A percentile compares a stretch with the other conserved stretches of the same genome.
These are phyloP conservation scores for Echeveria elegans DNA, from an alignment of 164 flowering plant genomes.

Conservation along the genomic window DNA sequence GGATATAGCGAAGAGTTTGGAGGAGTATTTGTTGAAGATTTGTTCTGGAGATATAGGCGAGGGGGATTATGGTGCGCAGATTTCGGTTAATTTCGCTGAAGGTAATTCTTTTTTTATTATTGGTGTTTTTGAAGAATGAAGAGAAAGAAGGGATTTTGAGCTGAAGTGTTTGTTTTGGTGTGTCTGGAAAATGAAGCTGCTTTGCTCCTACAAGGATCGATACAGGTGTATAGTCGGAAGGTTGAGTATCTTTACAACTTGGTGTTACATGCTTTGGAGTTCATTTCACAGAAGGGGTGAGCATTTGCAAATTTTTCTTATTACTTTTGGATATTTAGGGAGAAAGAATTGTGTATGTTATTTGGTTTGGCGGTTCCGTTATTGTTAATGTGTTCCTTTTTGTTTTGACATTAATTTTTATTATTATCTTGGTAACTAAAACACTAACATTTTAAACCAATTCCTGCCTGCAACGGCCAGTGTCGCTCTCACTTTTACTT, in stretches of 20 bases:
- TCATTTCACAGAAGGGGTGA: slow-evolving; percentile 76
- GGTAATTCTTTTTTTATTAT: slow-evolving; percentile 26
- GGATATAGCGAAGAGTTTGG: slow-evolving; percentile 73
- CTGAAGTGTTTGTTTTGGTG: background rate
- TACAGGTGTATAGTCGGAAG: slow-evolving; percentile 89
- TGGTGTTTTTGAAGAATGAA: background rate
- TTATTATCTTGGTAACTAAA: too few relatives aligned
- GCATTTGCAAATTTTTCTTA: too few relatives aligned
- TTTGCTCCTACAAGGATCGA: slow-evolving; percentile 84
- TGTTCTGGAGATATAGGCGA: slow-evolving; percentile 62
- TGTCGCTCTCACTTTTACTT: too few relatives aligned
- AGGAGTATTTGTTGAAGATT: slow-evolving; percentile 74
- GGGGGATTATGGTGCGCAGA: slow-evolving; percentile 30
- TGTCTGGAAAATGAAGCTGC: slow-evolving; percentile 49
- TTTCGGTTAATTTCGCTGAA: slow-evolving; percentile 81
- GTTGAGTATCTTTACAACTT: slow-evolving; percentile 81
- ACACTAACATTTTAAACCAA: too few relatives aligned
- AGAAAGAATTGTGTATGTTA: too few relatives aligned
- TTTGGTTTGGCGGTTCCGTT: too few relatives aligned
- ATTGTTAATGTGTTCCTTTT: too few relatives aligned
- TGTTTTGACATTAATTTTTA: too few relatives aligned
- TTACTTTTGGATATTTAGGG: too few relatives aligned
- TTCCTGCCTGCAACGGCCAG: too few relatives aligned
- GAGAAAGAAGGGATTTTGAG: background rate
- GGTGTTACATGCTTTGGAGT: slow-evolving; percentile 86